Percentiles rank a stretch among this genome's conserved stretches.
phyloP scores from a whole-genome alignment of 2,329 filamentous ascomycete genomes.

The Cryoendolithus antarcticus region DNA sequence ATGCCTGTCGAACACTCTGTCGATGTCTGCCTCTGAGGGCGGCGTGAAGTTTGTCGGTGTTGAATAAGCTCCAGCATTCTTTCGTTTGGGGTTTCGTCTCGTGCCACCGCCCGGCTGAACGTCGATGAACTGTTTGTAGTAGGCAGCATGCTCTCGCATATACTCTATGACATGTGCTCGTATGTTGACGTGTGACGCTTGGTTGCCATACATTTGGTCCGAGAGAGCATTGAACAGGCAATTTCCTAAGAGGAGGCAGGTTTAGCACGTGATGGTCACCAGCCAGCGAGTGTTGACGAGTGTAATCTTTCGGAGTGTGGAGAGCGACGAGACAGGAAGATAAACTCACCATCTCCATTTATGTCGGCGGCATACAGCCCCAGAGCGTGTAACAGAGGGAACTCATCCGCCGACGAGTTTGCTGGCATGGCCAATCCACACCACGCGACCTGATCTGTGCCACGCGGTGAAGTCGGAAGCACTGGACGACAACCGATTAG shows the following conservation, averaged over 20 bases:
- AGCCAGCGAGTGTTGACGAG: not conserved
- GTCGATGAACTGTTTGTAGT: constrained; percentile 54
- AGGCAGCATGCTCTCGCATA: constrained; percentile 46
- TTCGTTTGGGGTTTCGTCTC: constrained; percentile 46
- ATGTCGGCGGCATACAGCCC: constrained; percentile 49
- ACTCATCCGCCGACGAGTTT: constrained; percentile 28
- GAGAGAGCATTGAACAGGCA: constrained; percentile 58
- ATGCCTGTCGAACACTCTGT: constrained; percentile 41
- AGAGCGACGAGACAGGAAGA: constrained; percentile 1
- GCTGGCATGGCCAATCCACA: too few species aligned
- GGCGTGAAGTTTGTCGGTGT: constrained; percentile 33
- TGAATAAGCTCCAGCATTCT: constrained; percentile 37
- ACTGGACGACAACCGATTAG: constrained; percentile 4
- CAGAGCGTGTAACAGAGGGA: constrained; percentile 43
- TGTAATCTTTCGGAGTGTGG: too few species aligned
- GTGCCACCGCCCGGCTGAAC: constrained; percentile 41
- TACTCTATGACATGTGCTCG: constrained; percentile 48
- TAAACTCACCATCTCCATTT: constrained; percentile 45
- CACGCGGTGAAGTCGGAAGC: not conserved
- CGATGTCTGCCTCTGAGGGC: constrained; percentile 42
- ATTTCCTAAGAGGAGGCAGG: constrained; percentile 39
- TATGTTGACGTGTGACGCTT: constrained; percentile 45
- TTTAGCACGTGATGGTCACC: constrained; percentile 9
- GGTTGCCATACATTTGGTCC: constrained; percentile 53
- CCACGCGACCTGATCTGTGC: too few species aligned